Conservation (phyloP, 805 yeast species). For the Metschnikowia bowlesiae region DNA sequence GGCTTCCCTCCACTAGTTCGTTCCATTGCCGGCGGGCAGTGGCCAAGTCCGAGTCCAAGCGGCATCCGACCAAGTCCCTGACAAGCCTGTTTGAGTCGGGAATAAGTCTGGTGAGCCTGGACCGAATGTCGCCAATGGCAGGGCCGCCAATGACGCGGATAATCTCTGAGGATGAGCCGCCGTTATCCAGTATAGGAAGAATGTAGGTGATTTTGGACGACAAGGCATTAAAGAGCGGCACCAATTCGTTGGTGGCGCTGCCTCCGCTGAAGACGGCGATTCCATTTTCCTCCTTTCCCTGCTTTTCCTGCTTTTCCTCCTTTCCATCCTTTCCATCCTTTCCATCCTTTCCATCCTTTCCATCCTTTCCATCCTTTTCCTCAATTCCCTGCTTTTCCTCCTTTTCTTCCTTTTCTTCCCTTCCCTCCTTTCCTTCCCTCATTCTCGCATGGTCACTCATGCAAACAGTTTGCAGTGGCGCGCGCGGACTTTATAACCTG, state of each 20-base stretch:
- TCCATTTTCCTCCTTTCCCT: no score
- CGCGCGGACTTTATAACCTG: no score
- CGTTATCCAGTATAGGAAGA: constrained; percentile 86
- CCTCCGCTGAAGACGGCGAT: constrained; percentile 65
- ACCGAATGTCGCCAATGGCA: constrained; percentile 88
- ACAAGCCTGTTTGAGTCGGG: constrained; percentile 44
- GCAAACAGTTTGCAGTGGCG: no score
- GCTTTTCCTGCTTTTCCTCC: no score
- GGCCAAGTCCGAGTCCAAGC: constrained; percentile 46
- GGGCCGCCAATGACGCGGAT: constrained; percentile 88
- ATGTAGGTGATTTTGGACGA: constrained; percentile 54
- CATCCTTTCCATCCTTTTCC: no score
- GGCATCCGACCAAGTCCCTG: constrained; percentile 35
- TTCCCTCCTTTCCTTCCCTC: no score
- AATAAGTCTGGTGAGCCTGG: constrained; percentile 71
- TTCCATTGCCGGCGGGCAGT: constrained; percentile 73
- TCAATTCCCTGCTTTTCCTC: no score
- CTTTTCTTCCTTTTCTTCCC: no score
- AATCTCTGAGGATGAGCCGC: constrained; percentile 91
- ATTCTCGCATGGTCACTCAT: no score
- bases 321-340: no score
- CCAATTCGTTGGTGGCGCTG: constrained; percentile 80
- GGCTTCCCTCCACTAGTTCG: constrained; percentile 72
- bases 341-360: no score
- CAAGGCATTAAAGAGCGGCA: constrained; percentile 49